phyloP scores from a whole-genome alignment of 352 stramenopile genomes.

The Achlya hypogyna region DNA sequence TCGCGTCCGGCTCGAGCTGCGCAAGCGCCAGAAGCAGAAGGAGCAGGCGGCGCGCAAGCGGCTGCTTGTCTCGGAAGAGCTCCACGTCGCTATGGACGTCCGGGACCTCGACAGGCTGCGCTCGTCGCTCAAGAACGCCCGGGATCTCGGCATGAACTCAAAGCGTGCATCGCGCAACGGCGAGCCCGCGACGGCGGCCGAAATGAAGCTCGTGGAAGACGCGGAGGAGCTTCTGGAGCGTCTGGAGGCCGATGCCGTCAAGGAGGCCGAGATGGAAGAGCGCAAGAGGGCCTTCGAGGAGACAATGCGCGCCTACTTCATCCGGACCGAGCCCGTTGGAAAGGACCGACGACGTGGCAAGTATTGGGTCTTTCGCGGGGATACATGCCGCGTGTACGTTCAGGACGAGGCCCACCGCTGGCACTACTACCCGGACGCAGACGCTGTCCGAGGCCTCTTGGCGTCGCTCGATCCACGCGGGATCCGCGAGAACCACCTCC shows the following conservation, averaged over 20 bases:
- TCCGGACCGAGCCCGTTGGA: conserved; percentile 66
- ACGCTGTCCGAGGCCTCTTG: background rate
- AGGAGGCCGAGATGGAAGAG: conserved; percentile 50
- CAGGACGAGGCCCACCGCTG: conserved; percentile 26
- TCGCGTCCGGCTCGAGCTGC: conserved; percentile 43
- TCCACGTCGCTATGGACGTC: conserved; percentile 10
- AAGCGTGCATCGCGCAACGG: background rate
- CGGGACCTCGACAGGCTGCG: background rate
- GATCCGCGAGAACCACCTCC: background rate
- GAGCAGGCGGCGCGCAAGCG: conserved; percentile 63
- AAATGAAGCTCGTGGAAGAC: conserved; percentile 12
- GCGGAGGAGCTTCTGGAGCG: conserved; percentile 56
- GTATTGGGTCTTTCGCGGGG: conserved; percentile 72
- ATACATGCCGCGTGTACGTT: conserved; percentile 57
- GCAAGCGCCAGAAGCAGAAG: conserved; percentile 43
- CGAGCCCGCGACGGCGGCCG: background rate
- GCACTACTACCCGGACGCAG: background rate
- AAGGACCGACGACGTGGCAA: conserved; percentile 43
- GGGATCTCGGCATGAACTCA: conserved; percentile 10
- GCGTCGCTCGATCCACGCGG: background rate
- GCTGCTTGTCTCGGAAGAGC: conserved; percentile 1
- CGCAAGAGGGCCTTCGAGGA: conserved; percentile 57
- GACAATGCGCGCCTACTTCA: conserved; percentile 52
- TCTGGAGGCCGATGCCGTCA: conserved; percentile 47
- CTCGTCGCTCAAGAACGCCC: background rate